Evolutionary conservation across 1,284 basidiomycete genomes (phyloP), one percentile per base, ranked within the genome.

Genomic region (Trametes pubescens): DNA sequence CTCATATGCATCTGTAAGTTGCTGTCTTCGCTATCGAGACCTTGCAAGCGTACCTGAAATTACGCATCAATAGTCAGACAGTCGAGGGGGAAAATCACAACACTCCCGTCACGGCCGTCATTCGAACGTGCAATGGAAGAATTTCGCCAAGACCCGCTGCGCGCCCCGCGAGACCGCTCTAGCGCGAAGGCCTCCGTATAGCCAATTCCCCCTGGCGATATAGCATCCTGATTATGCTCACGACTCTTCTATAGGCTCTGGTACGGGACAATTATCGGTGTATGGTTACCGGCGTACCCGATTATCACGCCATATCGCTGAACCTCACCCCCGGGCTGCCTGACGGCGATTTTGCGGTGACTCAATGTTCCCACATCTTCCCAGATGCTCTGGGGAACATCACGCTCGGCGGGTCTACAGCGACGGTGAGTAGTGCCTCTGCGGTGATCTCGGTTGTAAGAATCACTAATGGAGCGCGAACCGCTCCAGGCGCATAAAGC

Each of bases 211-310:
- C 51, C 16, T n/a, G 35, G 21, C 29, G 6, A 51, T 38, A 32
- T 47, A 35, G 47, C 47, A 40, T 49, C 47, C 8, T n/a, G 24
- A 32, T 24, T 22, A 2, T 51, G 37, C 47, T 58, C 47, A 58
- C 22, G 4, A 32, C 75, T 73, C 71, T 71, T 32, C 16, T 35
- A n/a, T 40, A 58, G 56, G 56, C 56, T 43, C 69, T 77, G 29
- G 55, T 69, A 51, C 73, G 75, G 29, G 76, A 77, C 61, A 64
- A 65, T 26, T 75, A 66, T 60, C 60, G 72, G n/a, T 76, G 76
- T 64, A 58, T 75, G 21, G 57, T 74, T 21, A 71, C 75, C 32
- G 72, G 73, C 46, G 44, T 11, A 24, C 66, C 67, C 61, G 74
- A 77, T 52, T 9, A 16, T 1, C 16, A 32, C 24, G 34, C 37